These are phyloP conservation scores for Vanrija sp. DNA, from an alignment of 1,284 basidiomycete genomes.

Conservation along the genomic window DNA sequence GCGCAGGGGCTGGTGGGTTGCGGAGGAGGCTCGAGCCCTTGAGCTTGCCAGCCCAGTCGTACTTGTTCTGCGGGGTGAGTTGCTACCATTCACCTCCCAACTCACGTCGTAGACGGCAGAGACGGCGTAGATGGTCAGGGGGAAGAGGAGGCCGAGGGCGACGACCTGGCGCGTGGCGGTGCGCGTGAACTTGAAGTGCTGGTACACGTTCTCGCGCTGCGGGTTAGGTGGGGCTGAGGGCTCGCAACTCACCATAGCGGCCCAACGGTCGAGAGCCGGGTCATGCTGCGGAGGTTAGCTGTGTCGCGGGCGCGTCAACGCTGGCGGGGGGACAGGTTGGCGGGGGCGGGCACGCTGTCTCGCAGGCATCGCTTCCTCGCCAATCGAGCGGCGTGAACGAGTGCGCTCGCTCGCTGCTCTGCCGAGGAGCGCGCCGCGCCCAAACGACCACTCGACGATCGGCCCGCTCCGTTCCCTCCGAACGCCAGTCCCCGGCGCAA, in stretches of 20 bases:
- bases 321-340: not conserved
- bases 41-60: constrained; percentile 44
- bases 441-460: too few relatives aligned
- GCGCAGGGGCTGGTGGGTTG: constrained; percentile 11
- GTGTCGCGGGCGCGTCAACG: not conserved
- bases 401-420: too few relatives aligned
- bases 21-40: constrained; percentile 31
- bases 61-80: constrained; percentile 25
- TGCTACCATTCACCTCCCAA: not conserved
- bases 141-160: constrained; percentile 37
- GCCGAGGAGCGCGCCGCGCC: too few relatives aligned
- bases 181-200: constrained; percentile 71
- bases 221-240: not conserved
- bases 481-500: too few relatives aligned
- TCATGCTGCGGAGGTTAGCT: constrained; percentile 56
- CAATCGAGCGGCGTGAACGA: too few relatives aligned
- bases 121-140: constrained; percentile 31
- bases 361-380: too few relatives aligned
- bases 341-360: too few relatives aligned
- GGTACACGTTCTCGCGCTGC: constrained; percentile 74
- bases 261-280: constrained; percentile 75
- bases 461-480: too few relatives aligned
- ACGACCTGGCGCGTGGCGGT: constrained; percentile 51
- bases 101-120: constrained; percentile 38
- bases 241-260: constrained; percentile 60